These are phyloP conservation scores for Tolypocladium sp. DNA, from an alignment of 2,329 filamentous ascomycete genomes.

Conservation along the genomic window DNA sequence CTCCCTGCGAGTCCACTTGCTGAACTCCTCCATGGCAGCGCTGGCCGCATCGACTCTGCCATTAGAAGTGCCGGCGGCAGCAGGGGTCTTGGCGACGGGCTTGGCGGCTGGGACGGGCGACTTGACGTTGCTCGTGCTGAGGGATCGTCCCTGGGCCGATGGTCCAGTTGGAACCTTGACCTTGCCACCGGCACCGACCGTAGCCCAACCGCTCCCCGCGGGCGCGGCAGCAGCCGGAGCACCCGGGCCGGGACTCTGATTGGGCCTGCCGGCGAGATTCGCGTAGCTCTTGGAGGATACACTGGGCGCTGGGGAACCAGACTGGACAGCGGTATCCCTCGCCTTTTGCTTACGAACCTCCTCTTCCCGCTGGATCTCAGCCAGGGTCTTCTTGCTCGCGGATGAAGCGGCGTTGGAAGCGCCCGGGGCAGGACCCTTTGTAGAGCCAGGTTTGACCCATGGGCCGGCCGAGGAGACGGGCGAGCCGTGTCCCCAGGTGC, in stretches of 20 bases:
- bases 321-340: slow-evolving; percentile 38
- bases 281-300: slow-evolving; percentile 79
- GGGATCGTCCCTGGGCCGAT: slow-evolving; percentile 36
- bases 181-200: slow-evolving; percentile 89
- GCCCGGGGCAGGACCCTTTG: slow-evolving; percentile 26
- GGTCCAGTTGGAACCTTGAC: slow-evolving; percentile 64
- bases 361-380: slow-evolving; percentile 95
- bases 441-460: slow-evolving; percentile 55
- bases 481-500: slow-evolving; percentile 80
- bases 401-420: slow-evolving; percentile 12
- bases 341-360: slow-evolving; percentile 69
- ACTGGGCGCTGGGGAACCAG: slow-evolving; percentile 28
- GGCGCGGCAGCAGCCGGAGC: slow-evolving; percentile 24
- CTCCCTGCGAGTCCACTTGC: slow-evolving; percentile 81
- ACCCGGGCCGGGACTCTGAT: slow-evolving; percentile 22
- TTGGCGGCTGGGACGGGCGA: slow-evolving; percentile 36
- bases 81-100: slow-evolving; percentile 35
- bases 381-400: slow-evolving; percentile 73
- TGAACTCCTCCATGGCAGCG: slow-evolving; percentile 78
- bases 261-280: slow-evolving; percentile 77
- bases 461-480: slow-evolving; percentile 57
- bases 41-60: slow-evolving; percentile 27
- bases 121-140: slow-evolving; percentile 35
- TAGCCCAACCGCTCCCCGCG: slow-evolving; percentile 68
- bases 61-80: slow-evolving; percentile 31